Base-by-base conservation (phyloP, 345 rosid species). In the Eucalyptus paniculata region DNA sequence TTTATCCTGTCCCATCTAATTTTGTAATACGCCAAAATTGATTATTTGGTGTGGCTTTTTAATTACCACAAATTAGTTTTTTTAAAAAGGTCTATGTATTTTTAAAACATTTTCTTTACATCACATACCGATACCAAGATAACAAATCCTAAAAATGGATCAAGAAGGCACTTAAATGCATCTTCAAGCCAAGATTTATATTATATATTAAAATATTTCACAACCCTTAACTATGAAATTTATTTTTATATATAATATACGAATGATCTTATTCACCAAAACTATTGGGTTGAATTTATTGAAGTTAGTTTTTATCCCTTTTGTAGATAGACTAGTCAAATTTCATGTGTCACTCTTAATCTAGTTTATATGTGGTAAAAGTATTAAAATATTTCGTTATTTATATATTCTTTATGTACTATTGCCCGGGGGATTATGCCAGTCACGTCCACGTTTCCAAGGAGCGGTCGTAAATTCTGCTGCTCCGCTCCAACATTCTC, bases 311-410 rank as follows among this genome's bases (percentile, higher is more conserved):
- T 24, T 56, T 56, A 10, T 56, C 12, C 62, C 30, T 56, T 24
- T 9, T 24, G 5, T 3, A 44, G 47, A 9, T 44, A 44, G 1
- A 10, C 26, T 10, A 2, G 3, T 56, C 13, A 56, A 24, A 56
- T 56, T 56, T 24, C 3, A 10, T 2, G 6, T 4, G 30, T 56
- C 14, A 24, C 28, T 56, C 30, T 56, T 24, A 24, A 56, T 24
- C 13, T 56, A 23, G 6, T 56, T 54, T 23, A 3, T 56, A 24
- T 0, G 1, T 56, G 14, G 1, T 1, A 9, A 0, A 56, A 56
- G 30, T 56, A 23, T 24, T 19, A 9, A 24, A 56, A 56, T 2
- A 24, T 4, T 56, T 24, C 10, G 1, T 24, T 24, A 9, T 21
- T 9, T 56, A 56, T 56, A 56, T 23, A 2, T 24, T 56, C 62